Percentiles rank a stretch among this genome's conserved stretches.
These are phyloP conservation scores for Pichia manshurica DNA, from an alignment of 805 yeast species.

Conservation along the genomic window DNA sequence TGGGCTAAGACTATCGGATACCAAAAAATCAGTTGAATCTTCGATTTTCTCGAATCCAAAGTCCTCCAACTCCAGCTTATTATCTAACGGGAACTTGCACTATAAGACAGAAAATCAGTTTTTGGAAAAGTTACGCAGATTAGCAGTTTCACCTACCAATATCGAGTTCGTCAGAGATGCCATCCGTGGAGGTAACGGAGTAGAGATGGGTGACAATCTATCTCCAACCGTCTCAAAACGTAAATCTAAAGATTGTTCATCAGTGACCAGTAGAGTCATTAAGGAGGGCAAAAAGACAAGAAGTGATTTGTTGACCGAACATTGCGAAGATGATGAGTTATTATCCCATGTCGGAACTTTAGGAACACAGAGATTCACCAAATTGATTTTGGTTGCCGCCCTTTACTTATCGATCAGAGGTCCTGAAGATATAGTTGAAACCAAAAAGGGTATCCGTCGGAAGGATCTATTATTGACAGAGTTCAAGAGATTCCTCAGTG, in stretches of 20 bases:
- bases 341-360: slow-evolving; percentile 9
- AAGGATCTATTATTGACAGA: slow-evolving; percentile 25
- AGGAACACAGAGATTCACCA: slow-evolving; percentile 16
- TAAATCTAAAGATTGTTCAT: background rate
- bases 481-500: slow-evolving; percentile 27
- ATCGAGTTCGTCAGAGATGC: slow-evolving; percentile 3
- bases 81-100: background rate
- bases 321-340: slow-evolving; percentile 8
- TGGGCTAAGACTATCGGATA: background rate
- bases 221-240: background rate
- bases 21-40: background rate
- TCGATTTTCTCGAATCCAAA: background rate
- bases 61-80: background rate
- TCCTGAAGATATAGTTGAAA: slow-evolving; percentile 16
- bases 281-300: background rate
- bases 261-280: background rate
- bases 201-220: background rate
- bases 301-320: slow-evolving; percentile 4
- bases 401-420: slow-evolving; percentile 16
- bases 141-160: slow-evolving; percentile 8
- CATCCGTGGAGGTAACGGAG: background rate
- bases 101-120: background rate
- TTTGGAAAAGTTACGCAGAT: slow-evolving; percentile 2
- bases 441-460: slow-evolving; percentile 12
- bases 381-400: slow-evolving; percentile 18